These are phyloP conservation scores for Amesomyces nigricolor DNA, from an alignment of 2,329 filamentous ascomycete genomes.

Conservation along the genomic window DNA sequence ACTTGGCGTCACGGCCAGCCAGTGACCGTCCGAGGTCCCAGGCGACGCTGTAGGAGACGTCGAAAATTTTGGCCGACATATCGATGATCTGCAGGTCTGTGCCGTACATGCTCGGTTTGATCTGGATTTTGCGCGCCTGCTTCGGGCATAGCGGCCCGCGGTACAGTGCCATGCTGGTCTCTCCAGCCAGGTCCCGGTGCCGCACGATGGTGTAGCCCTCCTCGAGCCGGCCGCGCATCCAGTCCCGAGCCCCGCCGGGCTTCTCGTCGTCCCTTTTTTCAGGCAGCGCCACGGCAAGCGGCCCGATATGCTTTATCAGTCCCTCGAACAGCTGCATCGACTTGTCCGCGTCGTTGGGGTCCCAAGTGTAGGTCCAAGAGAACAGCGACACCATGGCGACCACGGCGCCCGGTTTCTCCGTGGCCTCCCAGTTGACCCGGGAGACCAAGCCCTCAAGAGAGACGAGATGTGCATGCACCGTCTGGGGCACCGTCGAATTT, in stretches of 20 bases:
- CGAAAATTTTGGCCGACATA: slow-evolving; percentile 31
- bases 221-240: slow-evolving; percentile 23
- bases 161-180: slow-evolving; percentile 34
- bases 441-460: slow-evolving; percentile 32
- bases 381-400: slow-evolving; percentile 35
- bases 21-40: slow-evolving; percentile 33
- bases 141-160: slow-evolving; percentile 33
- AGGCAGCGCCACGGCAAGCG: too few relatives aligned
- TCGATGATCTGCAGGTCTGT: slow-evolving; percentile 32
- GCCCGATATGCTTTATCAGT: too few relatives aligned
- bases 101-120: slow-evolving; percentile 31
- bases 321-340: slow-evolving; percentile 20
- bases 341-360: slow-evolving; percentile 34
- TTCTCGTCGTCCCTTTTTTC: too few relatives aligned
- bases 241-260: too few relatives aligned
- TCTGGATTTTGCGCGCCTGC: not conserved
- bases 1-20: slow-evolving; percentile 16
- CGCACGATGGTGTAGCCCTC: slow-evolving; percentile 37
- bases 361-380: slow-evolving; percentile 37
- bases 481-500: slow-evolving; percentile 25
- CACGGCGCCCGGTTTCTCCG: slow-evolving; percentile 20
- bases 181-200: slow-evolving; percentile 36
- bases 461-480: slow-evolving; percentile 32
- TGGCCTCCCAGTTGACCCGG: slow-evolving; percentile 16
- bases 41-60: slow-evolving; percentile 35